phyloP scores from a whole-genome alignment of 768 basidiomycete genomes.

The Lanmaoa pseudosensibilis region DNA sequence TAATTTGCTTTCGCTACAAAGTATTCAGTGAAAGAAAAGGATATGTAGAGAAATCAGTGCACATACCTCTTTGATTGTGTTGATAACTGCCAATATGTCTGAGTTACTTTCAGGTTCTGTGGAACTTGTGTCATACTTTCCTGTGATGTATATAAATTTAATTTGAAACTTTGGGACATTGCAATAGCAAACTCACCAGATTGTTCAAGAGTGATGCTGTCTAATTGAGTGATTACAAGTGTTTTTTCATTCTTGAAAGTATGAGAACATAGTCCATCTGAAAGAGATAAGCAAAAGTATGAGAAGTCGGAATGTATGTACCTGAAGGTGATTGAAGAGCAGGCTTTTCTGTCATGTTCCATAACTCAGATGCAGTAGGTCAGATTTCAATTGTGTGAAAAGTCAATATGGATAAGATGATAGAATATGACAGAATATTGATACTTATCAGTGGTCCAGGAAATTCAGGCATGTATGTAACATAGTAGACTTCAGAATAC shows the following conservation, averaged over 20 bases:
- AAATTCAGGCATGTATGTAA: neutral
- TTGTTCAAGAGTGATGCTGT: too few relatives aligned
- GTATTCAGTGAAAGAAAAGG: too few relatives aligned
- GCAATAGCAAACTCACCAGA: too few relatives aligned
- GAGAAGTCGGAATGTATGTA: neutral
- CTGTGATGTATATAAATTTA: too few relatives aligned
- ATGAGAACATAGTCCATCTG: neutral
- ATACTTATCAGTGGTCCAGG: neutral
- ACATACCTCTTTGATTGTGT: too few relatives aligned
- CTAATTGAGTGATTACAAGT: too few relatives aligned
- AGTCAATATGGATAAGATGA: neutral
- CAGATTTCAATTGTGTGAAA: neutral
- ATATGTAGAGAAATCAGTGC: too few relatives aligned
- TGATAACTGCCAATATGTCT: too few relatives aligned
- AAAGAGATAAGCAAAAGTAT: neutral
- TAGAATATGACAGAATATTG: neutral
- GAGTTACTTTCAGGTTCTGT: too few relatives aligned
- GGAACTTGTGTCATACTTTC: too few relatives aligned
- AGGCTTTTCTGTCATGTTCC: neutral
- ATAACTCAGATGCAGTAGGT: neutral
- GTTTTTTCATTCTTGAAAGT: neutral
- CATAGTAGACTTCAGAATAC: neutral
- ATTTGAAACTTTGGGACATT: too few relatives aligned
- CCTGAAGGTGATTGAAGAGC: neutral
- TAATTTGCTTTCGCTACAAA: too few relatives aligned